Evolutionary conservation across 495 filamentous ascomycete genomes (phyloP).

Genomic region (Penicillium odoratum): DNA sequence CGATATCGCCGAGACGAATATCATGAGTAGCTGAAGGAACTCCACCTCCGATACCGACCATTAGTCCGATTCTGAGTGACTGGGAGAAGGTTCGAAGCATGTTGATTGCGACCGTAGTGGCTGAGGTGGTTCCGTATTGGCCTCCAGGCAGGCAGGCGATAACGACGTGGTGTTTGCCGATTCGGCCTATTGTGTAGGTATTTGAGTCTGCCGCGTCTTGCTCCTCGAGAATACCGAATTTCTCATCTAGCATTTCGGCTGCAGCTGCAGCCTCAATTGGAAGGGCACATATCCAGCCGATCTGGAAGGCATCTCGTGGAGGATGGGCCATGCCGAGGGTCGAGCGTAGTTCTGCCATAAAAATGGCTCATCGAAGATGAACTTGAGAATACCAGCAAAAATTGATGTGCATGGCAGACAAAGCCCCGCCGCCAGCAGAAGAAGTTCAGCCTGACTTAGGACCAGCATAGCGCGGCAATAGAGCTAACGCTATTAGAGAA

Average conservation of each 20-base stretch:
- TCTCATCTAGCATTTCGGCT: conserved; percentile 45
- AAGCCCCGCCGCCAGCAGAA: conserved; percentile 2
- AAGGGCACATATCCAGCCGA: conserved; percentile 16
- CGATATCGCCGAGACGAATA: conserved; percentile 17
- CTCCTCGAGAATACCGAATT: conserved; percentile 29
- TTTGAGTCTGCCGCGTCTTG: conserved; percentile 31
- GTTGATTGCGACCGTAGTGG: conserved; percentile 36
- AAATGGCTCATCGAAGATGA: conserved; percentile 15
- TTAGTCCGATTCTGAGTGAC: conserved; percentile 17
- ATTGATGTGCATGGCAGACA: not conserved
- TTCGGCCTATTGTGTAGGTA: conserved; percentile 41
- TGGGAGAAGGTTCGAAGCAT: conserved; percentile 31
- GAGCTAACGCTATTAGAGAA: conserved; percentile 6
- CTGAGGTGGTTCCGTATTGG: conserved; percentile 40
- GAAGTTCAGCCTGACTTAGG: conserved; percentile 6
- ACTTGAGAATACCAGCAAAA: not conserved
- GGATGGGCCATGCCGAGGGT: conserved; percentile 10
- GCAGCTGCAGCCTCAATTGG: conserved; percentile 45
- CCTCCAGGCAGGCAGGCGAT: conserved; percentile 39
- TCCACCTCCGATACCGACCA: conserved; percentile 17
- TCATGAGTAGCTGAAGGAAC: conserved; percentile 15
- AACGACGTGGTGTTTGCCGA: conserved; percentile 46
- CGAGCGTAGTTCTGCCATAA: conserved; percentile 4
- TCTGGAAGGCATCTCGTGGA: conserved; percentile 17
- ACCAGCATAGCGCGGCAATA: conserved; percentile 6